Evolutionary conservation across 75 land plant genomes (phyloP), one percentile per base, ranked within the genome.

Genomic region (Pinus tabuliformis): DNA sequence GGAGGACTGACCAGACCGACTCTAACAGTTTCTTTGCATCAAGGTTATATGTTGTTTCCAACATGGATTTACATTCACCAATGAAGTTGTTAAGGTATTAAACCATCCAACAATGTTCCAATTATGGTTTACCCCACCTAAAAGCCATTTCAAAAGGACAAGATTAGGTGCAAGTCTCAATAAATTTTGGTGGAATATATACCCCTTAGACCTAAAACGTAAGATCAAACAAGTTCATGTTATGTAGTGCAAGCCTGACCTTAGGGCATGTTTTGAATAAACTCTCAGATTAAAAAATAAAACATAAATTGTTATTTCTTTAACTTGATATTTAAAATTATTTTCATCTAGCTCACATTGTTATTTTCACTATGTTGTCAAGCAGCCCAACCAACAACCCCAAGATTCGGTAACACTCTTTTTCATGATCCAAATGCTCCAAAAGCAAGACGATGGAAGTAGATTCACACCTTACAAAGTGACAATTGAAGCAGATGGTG

Each of bases 161-260:
- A 45, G 52, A 9, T 9, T 45, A 9, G 52, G 52, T 45, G 52
- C 7, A 45, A 45, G 1, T 45, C 52, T 0, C 52, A 7, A 45
- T 6, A 7, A 45, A 45, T 7, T 7, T 45, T 45, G 8, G 52
- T 9, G 8, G 9, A 45, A 45, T 45, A 45, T 45, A 45, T 45
- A 45, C 52, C 52, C 52, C 52, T 45, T 9, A 45, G 8, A 45
- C 52, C 8, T 45, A 45, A 9, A 45, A 45, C 52, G 9, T 45
- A 45, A 45, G 52, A 8, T 45, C 6, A 45, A 45, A 9, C 7
- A 45, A 45, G 9, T 45, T 6, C 8, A 6, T 7, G 8, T 45
- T 45, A 45, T 91, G 87, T 88, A 94, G 94, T 49, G 84, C 86
- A 78, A 80, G 77, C n/a, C 59, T 81, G 11, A 79, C 90, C 54